Evolutionary conservation across 306 rosid genomes (phyloP).

Genomic region (Alnus glutinosa): DNA sequence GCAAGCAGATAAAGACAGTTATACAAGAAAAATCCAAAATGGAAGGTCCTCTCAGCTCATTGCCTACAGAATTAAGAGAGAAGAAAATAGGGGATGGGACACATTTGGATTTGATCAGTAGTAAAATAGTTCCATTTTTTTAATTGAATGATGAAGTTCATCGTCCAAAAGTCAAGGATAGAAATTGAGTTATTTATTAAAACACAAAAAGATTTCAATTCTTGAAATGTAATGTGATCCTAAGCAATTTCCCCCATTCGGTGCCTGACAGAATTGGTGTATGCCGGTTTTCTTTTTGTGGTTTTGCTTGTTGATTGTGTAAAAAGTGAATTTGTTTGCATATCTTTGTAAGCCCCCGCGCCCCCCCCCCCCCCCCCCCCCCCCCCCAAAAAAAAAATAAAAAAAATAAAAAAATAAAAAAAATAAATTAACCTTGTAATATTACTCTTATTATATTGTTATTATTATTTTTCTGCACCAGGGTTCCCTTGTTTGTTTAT

Average conservation of each 20-base stretch:
- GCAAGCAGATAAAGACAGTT: not conserved
- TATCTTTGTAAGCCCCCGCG: no score
- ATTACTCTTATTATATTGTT: not conserved
- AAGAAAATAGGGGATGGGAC: not conserved
- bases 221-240: not conserved
- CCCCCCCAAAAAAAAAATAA: no score
- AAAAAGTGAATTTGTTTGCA: no score
- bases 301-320: not conserved
- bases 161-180: not conserved
- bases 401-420: no score
- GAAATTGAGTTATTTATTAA: conserved; percentile 2
- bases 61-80: not conserved
- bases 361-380: no score
- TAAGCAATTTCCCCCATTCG: not conserved
- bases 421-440: not conserved
- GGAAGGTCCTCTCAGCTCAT: not conserved
- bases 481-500: not conserved
- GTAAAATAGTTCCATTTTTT: not conserved
- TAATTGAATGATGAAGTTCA: not conserved
- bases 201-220: not conserved
- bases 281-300: not conserved
- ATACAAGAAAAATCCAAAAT: not conserved
- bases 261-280: not conserved
- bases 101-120: not conserved
- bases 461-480: not conserved